Evolutionary conservation across 2,329 filamentous ascomycete genomes (phyloP), one percentile per base, ranked within the genome.

Genomic region (Emergomyces pasteurianus): DNA sequence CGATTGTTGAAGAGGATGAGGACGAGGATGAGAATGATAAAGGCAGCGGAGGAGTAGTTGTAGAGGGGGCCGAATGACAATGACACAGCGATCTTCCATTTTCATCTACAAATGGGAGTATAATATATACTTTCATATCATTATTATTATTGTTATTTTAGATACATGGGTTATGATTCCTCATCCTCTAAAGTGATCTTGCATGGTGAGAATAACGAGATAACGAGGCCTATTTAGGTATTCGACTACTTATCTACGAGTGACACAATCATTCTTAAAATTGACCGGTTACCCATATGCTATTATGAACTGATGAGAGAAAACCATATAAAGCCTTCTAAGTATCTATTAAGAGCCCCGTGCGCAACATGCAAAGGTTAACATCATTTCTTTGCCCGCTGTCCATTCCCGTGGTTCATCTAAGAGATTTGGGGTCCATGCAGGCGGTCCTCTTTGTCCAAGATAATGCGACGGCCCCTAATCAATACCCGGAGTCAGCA

Each of bases 1-100:
- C 94, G 0, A 81, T 97, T 43, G 77, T 83, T 21, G 91, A 95
- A 66, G 78, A 95, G 52, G 89, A 95, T 64, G 86, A 92, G 40
- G 85, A 87, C 1, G 85, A 77, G 9, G 79, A 78, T 7, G 40
- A 46, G 12, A 9, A 31, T 9, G 26, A 5, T 23, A 42, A 60
- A 28, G 21, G n/a, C 10, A 36, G 23, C 16, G 53, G 53, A 10
- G 53, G 53, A 21, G 7, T 14, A 3, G 16, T 10, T 5, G 53
- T 38, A 16, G 36, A 38, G 5, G 36, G 34, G 36, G 21, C 12
- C 23, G 1, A 28, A 49, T 26, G 21, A 16, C 36, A 43, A 31
- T 28, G 53, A 43, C 26, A 54, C 34, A n/a, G 50, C 28, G n/a
- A 53, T 21, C 36, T 36, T 53, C n/a, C 50, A 16, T 34, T 36